Percentiles rank a stretch among this genome's conserved stretches.
Evolutionary conservation across 2,329 filamentous ascomycete genomes (phyloP).

Genomic region (Teratosphaeria gauchensis): DNA sequence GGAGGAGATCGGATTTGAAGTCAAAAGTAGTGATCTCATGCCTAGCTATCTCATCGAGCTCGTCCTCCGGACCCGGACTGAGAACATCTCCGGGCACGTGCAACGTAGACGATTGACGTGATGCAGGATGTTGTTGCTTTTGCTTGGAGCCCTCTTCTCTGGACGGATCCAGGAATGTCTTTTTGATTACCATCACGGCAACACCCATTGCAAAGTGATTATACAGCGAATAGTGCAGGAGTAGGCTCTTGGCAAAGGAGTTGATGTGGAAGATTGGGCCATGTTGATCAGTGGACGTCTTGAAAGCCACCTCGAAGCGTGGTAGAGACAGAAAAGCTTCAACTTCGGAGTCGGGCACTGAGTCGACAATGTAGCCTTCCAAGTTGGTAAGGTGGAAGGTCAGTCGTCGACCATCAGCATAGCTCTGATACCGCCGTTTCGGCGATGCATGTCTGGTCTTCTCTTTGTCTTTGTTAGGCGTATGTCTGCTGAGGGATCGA

Average conservation of each 20-base stretch:
- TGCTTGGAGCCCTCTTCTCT: slow-evolving; percentile 5
- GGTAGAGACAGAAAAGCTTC: slow-evolving; percentile 83
- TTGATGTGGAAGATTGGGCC: slow-evolving; percentile 84
- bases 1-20: slow-evolving; percentile 68
- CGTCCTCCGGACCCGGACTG: slow-evolving; percentile 7
- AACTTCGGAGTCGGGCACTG: slow-evolving; percentile 69
- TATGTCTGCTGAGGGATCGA: slow-evolving; percentile 63
- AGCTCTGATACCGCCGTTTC: slow-evolving; percentile 40
- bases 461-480: slow-evolving; percentile 27
- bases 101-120: slow-evolving; percentile 11
- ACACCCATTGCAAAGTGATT: slow-evolving; percentile 84
- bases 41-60: slow-evolving; percentile 21
- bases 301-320: slow-evolving; percentile 75
- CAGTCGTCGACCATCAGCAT: slow-evolving; percentile 70
- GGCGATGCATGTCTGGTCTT: slow-evolving; percentile 23
- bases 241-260: slow-evolving; percentile 66
- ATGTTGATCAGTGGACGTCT: slow-evolving; percentile 74
- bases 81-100: slow-evolving; percentile 9
- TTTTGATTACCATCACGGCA: slow-evolving; percentile 60
- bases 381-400: slow-evolving; percentile 72
- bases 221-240: slow-evolving; percentile 84
- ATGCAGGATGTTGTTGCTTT: slow-evolving; percentile 4
- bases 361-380: slow-evolving; percentile 85
- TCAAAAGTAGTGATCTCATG: slow-evolving; percentile 72
- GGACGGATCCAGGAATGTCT: slow-evolving; percentile 29